phyloP scores from a whole-genome alignment of 2,329 filamentous ascomycete genomes.

The Pyrenochaeta sp. region DNA sequence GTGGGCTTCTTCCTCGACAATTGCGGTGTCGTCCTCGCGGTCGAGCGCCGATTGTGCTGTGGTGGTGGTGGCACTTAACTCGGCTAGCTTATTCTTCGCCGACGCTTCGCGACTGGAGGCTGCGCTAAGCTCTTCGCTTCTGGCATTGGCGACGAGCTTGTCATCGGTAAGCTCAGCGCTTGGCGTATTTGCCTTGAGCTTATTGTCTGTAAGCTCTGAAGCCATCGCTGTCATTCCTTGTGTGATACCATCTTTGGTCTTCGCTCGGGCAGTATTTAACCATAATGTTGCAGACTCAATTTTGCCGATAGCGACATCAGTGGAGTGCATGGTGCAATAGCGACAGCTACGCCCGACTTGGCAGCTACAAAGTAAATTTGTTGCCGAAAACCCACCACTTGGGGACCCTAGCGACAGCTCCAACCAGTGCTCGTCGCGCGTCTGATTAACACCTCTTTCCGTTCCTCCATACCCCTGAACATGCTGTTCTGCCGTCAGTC shows the following conservation, averaged over 20 bases:
- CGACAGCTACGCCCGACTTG: constrained; percentile 4
- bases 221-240: background rate
- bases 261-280: background rate
- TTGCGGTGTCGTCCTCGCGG: constrained; percentile 11
- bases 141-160: constrained; percentile 17
- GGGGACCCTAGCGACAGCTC: background rate
- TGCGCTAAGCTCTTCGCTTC: constrained; percentile 20
- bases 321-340: constrained; percentile 7
- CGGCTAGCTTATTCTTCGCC: constrained; percentile 5
- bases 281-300: background rate
- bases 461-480: background rate
- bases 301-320: constrained; percentile 7
- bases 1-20: constrained; percentile 28
- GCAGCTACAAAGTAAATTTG: constrained; percentile 2
- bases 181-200: constrained; percentile 11
- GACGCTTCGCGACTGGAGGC: constrained; percentile 12
- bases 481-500: background rate
- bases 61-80: background rate
- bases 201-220: constrained; percentile 3
- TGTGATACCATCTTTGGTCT: background rate
- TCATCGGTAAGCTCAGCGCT: constrained; percentile 16
- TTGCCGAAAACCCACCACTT: background rate
- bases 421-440: background rate
- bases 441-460: background rate
- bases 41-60: constrained; percentile 11